Evolutionary conservation across 495 filamentous ascomycete species (phyloP), one percentile per base, ranked within the genome.

Genomic region (Pseudomonodictys pantanalensis): DNA sequence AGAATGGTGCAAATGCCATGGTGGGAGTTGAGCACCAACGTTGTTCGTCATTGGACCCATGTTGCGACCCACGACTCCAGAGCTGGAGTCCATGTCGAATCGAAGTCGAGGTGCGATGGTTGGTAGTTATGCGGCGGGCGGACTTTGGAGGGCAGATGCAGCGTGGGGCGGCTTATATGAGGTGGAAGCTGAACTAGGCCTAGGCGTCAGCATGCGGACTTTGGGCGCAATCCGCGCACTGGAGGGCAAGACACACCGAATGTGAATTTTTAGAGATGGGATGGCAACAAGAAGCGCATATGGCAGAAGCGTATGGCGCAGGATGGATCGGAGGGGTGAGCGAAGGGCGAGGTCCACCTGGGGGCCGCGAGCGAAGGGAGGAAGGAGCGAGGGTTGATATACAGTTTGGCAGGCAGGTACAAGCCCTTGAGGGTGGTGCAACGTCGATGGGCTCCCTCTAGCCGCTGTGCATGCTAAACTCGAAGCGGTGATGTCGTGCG

Each of bases 381-480:
- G 15, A 48, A 32, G 41, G 11, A 29, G 41, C 26, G 61, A 47
- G 33, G 35, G 44, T 57, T 58, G 60, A 67, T 60, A 64, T 63
- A 51, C 32, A n/a, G n/a, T n/a, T n/a, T n/a, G n/a, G 61, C 49
- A 60, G 41, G 10, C 20, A 15, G 46, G 20, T 25, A 48, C 52
- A 48, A 56, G 43, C 62, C 62, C 62, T 66, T 66, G 58, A 43
- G 33, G 42, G 39, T 52, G 42, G 52, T 60, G 49, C 52, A 62
- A 57, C 32, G 48, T 48, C 20, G 47, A 38, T 49, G 38, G 33
- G 64, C 50, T 57, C 18, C 51, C 18, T 49, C 45, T 59, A 67
- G 33, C 64, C 64, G 48, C 59, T 58, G 64, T 63, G 64, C 64
- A 67, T 67, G 60, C 59, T 63, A 67, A 45, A 52, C 55, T 63